Evolutionary conservation across 352 stramenopile genomes (phyloP).

Genomic region (Aphanomyces stellatus): DNA sequence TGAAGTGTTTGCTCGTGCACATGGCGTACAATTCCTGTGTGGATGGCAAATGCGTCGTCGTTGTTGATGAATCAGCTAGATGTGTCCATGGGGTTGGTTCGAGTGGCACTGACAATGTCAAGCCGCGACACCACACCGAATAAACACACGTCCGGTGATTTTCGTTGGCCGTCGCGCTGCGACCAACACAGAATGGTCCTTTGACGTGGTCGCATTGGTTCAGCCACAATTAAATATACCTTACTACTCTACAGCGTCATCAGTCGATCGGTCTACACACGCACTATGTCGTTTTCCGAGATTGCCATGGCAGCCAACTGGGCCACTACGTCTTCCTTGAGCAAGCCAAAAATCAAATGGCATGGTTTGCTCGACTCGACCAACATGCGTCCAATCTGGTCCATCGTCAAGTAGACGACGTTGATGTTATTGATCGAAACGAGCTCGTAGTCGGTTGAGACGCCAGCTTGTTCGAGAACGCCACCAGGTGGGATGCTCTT

Average conservation of each 20-base stretch:
- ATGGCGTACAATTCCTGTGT: too few species aligned
- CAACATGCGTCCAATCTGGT: conserved; percentile 13
- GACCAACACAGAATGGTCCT: too few species aligned
- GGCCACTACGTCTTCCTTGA: neutral
- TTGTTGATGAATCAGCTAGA: too few species aligned
- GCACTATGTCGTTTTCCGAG: neutral
- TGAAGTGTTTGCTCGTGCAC: too few species aligned
- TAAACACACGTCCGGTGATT: too few species aligned
- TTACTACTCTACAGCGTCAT: neutral
- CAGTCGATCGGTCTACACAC: too few species aligned
- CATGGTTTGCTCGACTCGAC: conserved; percentile 9
- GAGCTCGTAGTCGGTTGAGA: conserved; percentile 14
- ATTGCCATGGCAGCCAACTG: neutral
- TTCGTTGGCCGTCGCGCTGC: too few species aligned
- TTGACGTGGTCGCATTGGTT: too few species aligned
- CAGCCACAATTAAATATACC: neutral
- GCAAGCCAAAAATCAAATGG: conserved; percentile 12
- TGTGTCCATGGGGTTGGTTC: too few species aligned
- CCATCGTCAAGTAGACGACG: conserved; percentile 4
- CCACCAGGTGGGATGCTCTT: neutral
- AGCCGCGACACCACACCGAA: too few species aligned
- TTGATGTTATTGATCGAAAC: conserved; percentile 18
- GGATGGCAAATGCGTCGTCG: too few species aligned
- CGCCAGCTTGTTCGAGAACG: conserved; percentile 8
- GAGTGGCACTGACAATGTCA: too few species aligned